Base-by-base conservation (phyloP, 2,329 filamentous ascomycete species). In the Microsporum audouinii region DNA sequence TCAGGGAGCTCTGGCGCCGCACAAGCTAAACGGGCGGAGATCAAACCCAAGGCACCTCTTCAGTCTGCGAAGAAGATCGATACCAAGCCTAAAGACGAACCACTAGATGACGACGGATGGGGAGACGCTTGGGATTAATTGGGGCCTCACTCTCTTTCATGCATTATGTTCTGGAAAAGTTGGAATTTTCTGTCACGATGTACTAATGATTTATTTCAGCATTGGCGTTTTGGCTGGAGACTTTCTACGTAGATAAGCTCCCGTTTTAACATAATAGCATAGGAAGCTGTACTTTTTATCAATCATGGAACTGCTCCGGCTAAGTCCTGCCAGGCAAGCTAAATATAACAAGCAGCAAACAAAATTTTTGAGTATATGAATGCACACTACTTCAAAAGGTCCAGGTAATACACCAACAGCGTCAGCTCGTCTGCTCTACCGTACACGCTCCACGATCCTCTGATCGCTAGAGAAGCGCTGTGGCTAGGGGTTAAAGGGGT, bases 21-120 rank as follows among this genome's bases (percentile, higher is more conserved):
- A 63, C 65, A n/a, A 57, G 71, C 3, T 72, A 77, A 75, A 2
- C 65, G 69, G 10, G 64, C 71, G 1, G 17, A 29, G 43, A 17
- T 29, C 6, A 82, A 80, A 63, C 72, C 79, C 0, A 82, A 81
- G 64, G 72, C 77, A 5, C 71, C 76, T 1, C 65, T 77, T 1
- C 71, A 78, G 0, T 72, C 70, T 1, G 74, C 81, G 0, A 90
- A 89, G 76, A 91, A 89, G 75, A 88, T 89, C 64, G 82, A 88
- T 67, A 80, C 83, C 67, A 85, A 84, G 67, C 86, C 86, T 1
- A 72, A 77, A 68, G 68, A 76, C 39, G 70, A 72, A 39, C 38
- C 53, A 17, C 69, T 69, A 33, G 69, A 66, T 27, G 76, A 79
- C 63, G 76, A 80, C 67, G 76, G 73, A 27, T 79, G 77, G 77